Evolutionary conservation across 164 flowering plant genomes (phyloP).

Genomic region (Kalanchoe fedtschenkoi): DNA sequence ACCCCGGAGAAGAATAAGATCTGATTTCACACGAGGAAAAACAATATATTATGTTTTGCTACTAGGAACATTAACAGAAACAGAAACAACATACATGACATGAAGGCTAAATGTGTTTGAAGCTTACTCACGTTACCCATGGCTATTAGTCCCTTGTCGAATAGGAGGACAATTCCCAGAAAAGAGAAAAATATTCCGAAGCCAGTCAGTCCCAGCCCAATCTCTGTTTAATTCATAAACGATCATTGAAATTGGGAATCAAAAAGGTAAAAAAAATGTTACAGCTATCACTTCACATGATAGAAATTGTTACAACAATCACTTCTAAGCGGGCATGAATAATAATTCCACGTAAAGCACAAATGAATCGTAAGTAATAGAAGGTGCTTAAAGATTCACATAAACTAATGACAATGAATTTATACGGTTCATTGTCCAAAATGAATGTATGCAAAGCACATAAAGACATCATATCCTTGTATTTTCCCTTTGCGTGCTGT

Average conservation of each 20-base stretch:
- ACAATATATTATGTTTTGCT: background rate
- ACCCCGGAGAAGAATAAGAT: slow-evolving; percentile 78
- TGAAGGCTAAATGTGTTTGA: too few relatives aligned
- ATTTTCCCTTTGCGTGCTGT: too few relatives aligned
- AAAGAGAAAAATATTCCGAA: slow-evolving; percentile 82
- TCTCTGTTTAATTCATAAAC: slow-evolving; percentile 45
- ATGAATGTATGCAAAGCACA: too few relatives aligned
- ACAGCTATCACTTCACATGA: background rate
- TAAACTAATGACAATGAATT: too few relatives aligned
- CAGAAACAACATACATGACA: too few relatives aligned
- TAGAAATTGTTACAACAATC: too few relatives aligned
- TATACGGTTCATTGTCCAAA: too few relatives aligned
- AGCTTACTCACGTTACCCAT: slow-evolving; percentile 81
- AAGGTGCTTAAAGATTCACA: too few relatives aligned
- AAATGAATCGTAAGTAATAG: too few relatives aligned
- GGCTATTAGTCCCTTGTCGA: slow-evolving; percentile 87
- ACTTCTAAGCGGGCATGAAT: too few relatives aligned
- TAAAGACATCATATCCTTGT: too few relatives aligned
- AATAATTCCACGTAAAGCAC: too few relatives aligned
- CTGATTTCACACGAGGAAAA: slow-evolving; percentile 3
- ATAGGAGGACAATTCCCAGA: slow-evolving; percentile 72
- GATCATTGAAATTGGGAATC: background rate
- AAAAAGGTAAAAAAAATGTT: background rate
- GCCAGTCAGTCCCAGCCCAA: slow-evolving; percentile 93
- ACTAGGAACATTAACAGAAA: background rate